A percentile compares a stretch with the other conserved stretches of the same genome.
Evolutionary conservation across 495 filamentous ascomycete species (phyloP).

Genomic region (Pyronema domesticum): DNA sequence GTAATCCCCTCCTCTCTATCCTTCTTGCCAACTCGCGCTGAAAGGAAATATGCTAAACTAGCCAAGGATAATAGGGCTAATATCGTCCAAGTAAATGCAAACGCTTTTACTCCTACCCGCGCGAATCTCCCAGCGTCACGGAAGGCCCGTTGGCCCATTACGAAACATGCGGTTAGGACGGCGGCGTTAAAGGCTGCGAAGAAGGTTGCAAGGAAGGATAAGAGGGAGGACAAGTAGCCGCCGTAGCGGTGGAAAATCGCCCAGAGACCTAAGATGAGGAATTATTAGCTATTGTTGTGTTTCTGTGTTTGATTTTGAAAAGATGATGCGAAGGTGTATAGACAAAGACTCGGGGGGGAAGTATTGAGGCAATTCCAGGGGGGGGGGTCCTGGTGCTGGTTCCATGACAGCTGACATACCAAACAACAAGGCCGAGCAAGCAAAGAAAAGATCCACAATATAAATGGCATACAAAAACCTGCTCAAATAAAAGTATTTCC

Average conservation of each 20-base stretch:
- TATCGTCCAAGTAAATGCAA: slow-evolving; percentile 23
- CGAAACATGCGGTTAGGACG: slow-evolving; percentile 40
- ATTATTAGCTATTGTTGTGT: too few relatives aligned
- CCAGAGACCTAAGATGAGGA: slow-evolving; percentile 49
- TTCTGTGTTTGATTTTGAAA: too few relatives aligned
- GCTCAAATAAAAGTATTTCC: slow-evolving; percentile 44
- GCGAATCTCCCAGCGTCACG: slow-evolving; percentile 16
- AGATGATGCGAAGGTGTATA: too few relatives aligned
- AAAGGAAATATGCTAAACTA: too few relatives aligned
- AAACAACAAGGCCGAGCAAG: slow-evolving; percentile 38
- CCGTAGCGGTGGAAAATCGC: slow-evolving; percentile 40
- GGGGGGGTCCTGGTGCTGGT: too few relatives aligned
- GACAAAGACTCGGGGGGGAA: too few relatives aligned
- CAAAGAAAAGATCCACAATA: slow-evolving; percentile 51
- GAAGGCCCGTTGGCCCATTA: slow-evolving; percentile 16
- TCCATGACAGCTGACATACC: too few relatives aligned
- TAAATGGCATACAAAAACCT: slow-evolving; percentile 59
- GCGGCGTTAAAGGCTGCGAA: slow-evolving; percentile 45
- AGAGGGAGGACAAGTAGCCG: slow-evolving; percentile 39
- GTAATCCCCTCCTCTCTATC: not conserved
- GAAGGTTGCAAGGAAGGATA: slow-evolving; percentile 35
- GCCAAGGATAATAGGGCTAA: too few relatives aligned
- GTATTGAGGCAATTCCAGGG: too few relatives aligned
- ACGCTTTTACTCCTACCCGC: slow-evolving; percentile 23
- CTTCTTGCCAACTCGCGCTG: too few relatives aligned